Base-by-base conservation (phyloP, 176 grass and related monocot species). In the Saccharum spontaneum region DNA sequence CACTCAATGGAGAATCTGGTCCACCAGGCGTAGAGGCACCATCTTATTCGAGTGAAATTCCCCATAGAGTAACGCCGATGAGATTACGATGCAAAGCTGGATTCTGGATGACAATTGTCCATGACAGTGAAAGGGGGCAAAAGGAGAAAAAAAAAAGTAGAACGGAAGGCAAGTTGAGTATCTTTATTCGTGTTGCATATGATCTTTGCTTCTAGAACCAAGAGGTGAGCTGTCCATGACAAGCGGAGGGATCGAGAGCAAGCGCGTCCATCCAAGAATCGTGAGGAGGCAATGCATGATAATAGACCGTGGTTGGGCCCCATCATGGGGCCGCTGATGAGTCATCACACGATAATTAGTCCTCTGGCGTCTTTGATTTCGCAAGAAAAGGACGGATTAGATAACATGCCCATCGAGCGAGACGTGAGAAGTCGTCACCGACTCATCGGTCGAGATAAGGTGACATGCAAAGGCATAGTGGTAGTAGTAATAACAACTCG, bases 341-440 rank as follows among this genome's bases (percentile, higher is more conserved):
- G 65, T 77, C 88, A 66, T 33, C 34, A 4, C 33, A 12, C 20
- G 20, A 28, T 55, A 2, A 4, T 39, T 8, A 26, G 66, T 39
- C 26, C 33, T 59, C 26, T 67, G 84, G 45, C 11, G 17, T 62
- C 67, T 69, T 16, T 67, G 54, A 74, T 69, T 57, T 61, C 1
- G 3, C 7, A 7, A 43, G 33, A 49, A 31, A 70, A 71, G 14
- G 43, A 86, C 36, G 64, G 87, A 73, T 78, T 79, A 22, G 49
- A 52, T 52, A 3, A 41, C 5, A 40, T 40, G 44, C 14, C 23
- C 36, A 59, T 3, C 83, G n/a, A 11, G 23, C 23, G 22, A 2
- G 10, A 34, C 15, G 4, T 28, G 28, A 28, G 28, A 28, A 28
- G 78, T 41, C 15, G 22, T 73, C 20, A 61, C 8, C 57, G 57